phyloP scores from a whole-genome alignment of 352 stramenopile species.

The Globisporangium echinulatum region DNA sequence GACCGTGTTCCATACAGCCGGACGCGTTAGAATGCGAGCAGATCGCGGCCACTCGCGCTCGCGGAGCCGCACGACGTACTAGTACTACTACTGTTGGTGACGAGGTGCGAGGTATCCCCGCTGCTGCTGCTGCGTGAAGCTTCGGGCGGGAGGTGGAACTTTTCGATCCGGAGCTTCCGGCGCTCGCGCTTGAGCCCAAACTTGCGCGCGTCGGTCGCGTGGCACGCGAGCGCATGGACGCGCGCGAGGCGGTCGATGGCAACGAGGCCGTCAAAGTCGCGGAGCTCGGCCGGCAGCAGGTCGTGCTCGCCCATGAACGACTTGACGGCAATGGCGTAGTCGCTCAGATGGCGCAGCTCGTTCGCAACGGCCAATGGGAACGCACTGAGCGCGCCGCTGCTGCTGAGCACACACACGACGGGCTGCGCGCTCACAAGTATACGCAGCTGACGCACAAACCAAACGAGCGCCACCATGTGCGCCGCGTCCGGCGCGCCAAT shows the following conservation, averaged over 20 bases:
- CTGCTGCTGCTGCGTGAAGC: conserved; percentile 34
- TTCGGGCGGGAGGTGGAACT: conserved; percentile 67
- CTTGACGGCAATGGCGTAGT: conserved; percentile 53
- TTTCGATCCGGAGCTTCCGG: conserved; percentile 74
- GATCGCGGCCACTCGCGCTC: conserved; percentile 2
- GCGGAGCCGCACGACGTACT: not conserved
- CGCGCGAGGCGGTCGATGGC: conserved; percentile 53
- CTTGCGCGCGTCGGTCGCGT: conserved; percentile 47
- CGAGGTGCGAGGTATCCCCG: conserved; percentile 7
- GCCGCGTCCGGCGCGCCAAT: conserved; percentile 18
- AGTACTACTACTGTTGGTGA: not conserved
- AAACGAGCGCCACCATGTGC: conserved; percentile 39
- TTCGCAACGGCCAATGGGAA: conserved; percentile 27
- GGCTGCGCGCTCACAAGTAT: conserved; percentile 16
- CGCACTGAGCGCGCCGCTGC: conserved; percentile 15
- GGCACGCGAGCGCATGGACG: conserved; percentile 44
- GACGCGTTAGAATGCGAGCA: conserved; percentile 9
- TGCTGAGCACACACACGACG: conserved; percentile 22
- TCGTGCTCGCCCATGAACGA: conserved; percentile 53
- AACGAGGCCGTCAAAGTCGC: conserved; percentile 54
- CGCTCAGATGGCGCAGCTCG: conserved; percentile 43
- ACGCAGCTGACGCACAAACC: conserved; percentile 29
- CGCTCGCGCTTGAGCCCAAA: conserved; percentile 60
- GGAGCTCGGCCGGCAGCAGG: conserved; percentile 47
- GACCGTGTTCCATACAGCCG: not conserved